phyloP scores from a whole-genome alignment of 192 early-diverging fungal genomes.

The Coemansia erecta region DNA sequence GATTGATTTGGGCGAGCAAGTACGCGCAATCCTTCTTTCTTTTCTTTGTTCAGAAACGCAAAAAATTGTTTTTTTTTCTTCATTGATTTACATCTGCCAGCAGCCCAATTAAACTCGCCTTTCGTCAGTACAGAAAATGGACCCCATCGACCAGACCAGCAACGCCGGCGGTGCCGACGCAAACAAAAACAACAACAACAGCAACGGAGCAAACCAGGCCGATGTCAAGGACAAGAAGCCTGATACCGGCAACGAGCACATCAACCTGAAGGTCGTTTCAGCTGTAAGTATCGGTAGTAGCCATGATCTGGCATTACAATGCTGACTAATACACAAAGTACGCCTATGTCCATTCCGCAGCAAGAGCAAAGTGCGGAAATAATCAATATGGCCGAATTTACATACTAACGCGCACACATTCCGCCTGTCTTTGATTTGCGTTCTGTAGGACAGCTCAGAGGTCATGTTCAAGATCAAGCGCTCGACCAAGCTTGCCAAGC shows the following conservation, averaged over 20 bases:
- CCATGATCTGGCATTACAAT: neutral
- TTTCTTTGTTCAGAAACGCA: neutral
- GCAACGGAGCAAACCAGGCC: constrained; percentile 14
- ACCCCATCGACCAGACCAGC: neutral
- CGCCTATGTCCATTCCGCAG: neutral
- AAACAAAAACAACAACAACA: constrained; percentile 4
- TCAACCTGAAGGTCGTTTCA: constrained; percentile 89
- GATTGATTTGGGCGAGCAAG: too few relatives aligned
- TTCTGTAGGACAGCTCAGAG: constrained; percentile 66
- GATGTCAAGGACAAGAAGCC: constrained; percentile 58
- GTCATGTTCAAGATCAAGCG: constrained; percentile 97
- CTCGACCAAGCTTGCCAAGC: constrained; percentile 81
- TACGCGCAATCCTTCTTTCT: too few relatives aligned
- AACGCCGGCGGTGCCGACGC: neutral
- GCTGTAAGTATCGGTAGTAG: constrained; percentile 64
- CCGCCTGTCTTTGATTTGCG: neutral
- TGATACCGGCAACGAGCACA: constrained; percentile 68
- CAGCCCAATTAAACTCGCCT: too few relatives aligned
- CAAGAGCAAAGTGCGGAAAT: constrained; percentile 3
- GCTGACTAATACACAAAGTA: neutral
- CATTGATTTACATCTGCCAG: neutral
- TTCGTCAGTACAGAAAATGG: neutral
- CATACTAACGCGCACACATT: too few relatives aligned
- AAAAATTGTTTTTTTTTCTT: neutral
- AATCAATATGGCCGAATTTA: neutral